Base-by-base conservation (phyloP, 192 early-diverging fungal species). In the Chytriomyces confervae region DNA sequence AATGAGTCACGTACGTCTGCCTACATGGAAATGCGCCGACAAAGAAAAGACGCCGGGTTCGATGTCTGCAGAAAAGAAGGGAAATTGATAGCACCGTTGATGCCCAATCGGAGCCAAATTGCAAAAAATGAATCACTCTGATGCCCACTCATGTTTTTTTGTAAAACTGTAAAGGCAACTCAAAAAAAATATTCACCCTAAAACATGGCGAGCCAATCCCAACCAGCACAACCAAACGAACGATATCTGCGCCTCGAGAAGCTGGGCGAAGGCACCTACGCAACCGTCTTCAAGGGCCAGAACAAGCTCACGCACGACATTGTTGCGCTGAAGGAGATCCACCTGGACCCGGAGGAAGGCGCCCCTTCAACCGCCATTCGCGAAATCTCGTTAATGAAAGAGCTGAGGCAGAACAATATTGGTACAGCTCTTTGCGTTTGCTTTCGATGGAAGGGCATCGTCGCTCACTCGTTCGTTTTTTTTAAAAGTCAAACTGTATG, bases 201-300 rank as follows among this genome's bases (percentile, higher is more conserved):
- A 36, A 36, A 36, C 0, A 36, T 36, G 36, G 36, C 36, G 36
- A 36, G 36, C 36, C 36, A 36, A 36, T 36, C 36, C 36, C 36
- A 36, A 36, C 36, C 36, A 36, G 36, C 36, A 36, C 36, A 36
- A 1, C 36, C 62, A 45, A 69, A 50, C 50, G 66, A 84, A 48
- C 81, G 84, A 6, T 85, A 85, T 51, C 27, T 81, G 36, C 78
- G 84, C 49, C 78, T 78, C 20, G 84, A 85, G 60, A 83, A 83
- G 77, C 84, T 85, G 18, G 84, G 84, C 44, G 84, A 85, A 50
- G 88, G 88, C 72, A 98, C 98, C 5, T 99, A 98, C 81, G 98
- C 96, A 45, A 96, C 97, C 62, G 98, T 99, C 6, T 99, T 97
- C 89, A 98, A 99, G 87, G 98, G 96, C 8, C 93, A 97, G 81